phyloP scores from a whole-genome alignment of 1,284 basidiomycete species.

The Ceratobasidium sp. region DNA sequence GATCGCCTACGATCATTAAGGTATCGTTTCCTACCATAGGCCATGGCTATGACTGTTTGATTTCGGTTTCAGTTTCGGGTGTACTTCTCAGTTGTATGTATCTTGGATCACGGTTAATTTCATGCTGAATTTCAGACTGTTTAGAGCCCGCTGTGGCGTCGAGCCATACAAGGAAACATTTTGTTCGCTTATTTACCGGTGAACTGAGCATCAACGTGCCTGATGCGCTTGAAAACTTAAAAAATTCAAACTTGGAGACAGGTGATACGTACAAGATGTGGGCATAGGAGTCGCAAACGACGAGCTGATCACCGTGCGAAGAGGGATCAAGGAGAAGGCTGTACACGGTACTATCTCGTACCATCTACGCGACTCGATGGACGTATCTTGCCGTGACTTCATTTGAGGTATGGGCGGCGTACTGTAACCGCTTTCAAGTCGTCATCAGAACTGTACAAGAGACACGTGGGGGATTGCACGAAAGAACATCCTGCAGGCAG shows the following conservation, averaged over 20 bases:
- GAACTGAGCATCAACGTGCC: no score
- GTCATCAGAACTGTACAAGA: neutral
- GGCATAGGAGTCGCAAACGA: neutral
- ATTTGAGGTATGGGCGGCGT: neutral
- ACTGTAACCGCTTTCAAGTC: conserved; percentile 6
- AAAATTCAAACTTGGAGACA: neutral
- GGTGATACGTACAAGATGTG: neutral
- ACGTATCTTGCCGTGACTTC: neutral
- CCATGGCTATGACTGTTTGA: neutral
- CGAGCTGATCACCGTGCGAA: neutral
- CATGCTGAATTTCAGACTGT: neutral
- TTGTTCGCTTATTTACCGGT: neutral
- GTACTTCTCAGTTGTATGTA: neutral
- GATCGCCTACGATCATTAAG: conserved; percentile 8
- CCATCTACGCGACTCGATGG: no score
- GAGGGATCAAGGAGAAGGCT: neutral
- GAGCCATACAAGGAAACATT: neutral
- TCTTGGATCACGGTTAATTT: neutral
- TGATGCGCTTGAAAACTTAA: neutral
- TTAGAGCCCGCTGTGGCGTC: neutral
- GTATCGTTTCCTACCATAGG: neutral
- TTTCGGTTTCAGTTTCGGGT: neutral
- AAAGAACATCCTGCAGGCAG: neutral
- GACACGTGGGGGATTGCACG: neutral
- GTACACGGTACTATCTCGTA: neutral